Evolutionary conservation across 2,329 filamentous ascomycete species (phyloP).

Genomic region (Neofusicoccum sp.): DNA sequence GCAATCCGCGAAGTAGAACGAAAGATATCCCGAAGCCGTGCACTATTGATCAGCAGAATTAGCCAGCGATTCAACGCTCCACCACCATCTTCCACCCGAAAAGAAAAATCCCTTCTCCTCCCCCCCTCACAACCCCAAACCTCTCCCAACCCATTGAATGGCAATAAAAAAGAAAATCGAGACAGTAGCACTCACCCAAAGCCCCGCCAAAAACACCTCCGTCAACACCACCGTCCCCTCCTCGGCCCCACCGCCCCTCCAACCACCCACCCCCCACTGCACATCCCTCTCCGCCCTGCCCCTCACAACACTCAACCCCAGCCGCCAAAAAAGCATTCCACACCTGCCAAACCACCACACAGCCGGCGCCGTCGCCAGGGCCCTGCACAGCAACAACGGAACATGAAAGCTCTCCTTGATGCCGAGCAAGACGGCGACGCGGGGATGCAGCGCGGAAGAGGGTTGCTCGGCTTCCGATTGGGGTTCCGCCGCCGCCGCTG

Average conservation of each 20-base stretch:
- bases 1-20: constrained; percentile 82
- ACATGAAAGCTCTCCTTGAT: constrained; percentile 73
- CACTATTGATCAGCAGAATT: constrained; percentile 54
- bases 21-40: constrained; percentile 74
- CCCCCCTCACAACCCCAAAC: neutral
- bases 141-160: neutral
- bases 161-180: neutral
- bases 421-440: constrained; percentile 76
- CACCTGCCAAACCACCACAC: constrained; percentile 73
- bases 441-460: constrained; percentile 64
- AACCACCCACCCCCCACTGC: constrained; percentile 11
- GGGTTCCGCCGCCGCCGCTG: neutral
- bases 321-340: constrained; percentile 29
- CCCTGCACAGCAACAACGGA: constrained; percentile 71
- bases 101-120: neutral
- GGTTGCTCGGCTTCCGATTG: neutral
- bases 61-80: neutral
- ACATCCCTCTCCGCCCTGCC: constrained; percentile 49
- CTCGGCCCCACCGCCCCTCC: constrained; percentile 51
- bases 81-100: neutral
- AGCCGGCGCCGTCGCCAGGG: constrained; percentile 70
- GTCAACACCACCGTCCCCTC: constrained; percentile 40
- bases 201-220: constrained; percentile 70
- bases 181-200: constrained; percentile 63
- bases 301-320: constrained; percentile 31